Evolutionary conservation across 371 early-diverging fungal genomes (phyloP), one percentile per base, ranked within the genome.

Genomic region (Dichotomocladium elegans): DNA sequence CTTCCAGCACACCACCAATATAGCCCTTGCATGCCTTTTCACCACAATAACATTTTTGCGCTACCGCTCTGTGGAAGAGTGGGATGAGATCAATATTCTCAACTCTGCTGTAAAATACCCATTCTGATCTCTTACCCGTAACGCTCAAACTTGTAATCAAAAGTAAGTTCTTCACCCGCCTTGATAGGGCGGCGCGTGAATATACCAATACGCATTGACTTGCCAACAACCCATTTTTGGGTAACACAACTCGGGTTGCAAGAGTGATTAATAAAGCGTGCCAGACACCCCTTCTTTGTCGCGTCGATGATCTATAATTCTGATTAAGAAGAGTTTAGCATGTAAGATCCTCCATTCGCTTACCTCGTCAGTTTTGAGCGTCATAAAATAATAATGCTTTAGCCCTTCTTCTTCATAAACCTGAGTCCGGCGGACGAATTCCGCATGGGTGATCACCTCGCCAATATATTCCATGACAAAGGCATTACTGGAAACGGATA

Each of bases 381-480:
- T 87, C 98, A 98, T 98, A 69, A 96, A 98, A 57, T 99, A 99
- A 67, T 96, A 96, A 62, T 99, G 98, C 61, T 82, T 75, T 11
- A 82, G 72, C 14, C 94, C 93, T 43, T 84, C 80, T 29, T 82
- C 55, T 50, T 83, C 85, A 61, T 97, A 96, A 41, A 85, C 83
- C 31, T 78, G 72, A 7, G 90, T 87, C 5, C 99, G 77, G 57
- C 90, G 87, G 29, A 85, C 64, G 60, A 97, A 96, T 55, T 85
- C 85, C 21, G 68, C 54, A 25, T 83, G 67, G 3, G 93, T 72
- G 17, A 99, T 82, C 2, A 98, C 91, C 63, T 99, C 99, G 26
- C 99, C 99, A 56, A 90, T 82, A 68, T 99, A 99, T 70, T 99
- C 98, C 80, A 94, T 90, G 41, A 99, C 85, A 68, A 98, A 96